Base-by-base conservation (phyloP, 2,329 filamentous ascomycete genomes). In the Rhynchosporium agropyri region DNA sequence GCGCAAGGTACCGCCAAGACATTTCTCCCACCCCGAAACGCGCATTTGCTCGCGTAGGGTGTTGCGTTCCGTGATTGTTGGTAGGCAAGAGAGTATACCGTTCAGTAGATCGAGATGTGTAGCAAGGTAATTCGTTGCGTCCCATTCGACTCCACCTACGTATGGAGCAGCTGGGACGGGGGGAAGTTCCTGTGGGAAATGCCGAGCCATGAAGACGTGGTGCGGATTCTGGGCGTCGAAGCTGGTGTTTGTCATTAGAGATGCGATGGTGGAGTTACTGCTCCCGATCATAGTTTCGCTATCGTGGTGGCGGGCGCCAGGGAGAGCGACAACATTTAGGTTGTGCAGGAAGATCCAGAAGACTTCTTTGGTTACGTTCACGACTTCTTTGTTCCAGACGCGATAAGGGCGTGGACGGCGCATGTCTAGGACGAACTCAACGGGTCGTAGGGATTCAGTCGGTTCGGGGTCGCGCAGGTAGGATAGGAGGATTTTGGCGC, bases 321-420 rank as follows among this genome's bases (percentile, higher is more conserved):
- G 84, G 40, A 90, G 76, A 28, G 91, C 83, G 43, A 98, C 84
- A 51, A 97, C 88, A 71, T 98, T 98, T 63, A 96, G 81, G 70
- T 96, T 90, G 77, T 98, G 94, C 60, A 98, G 82, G 79, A 98
- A 99, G 74, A 98, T 98, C 94, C 94, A 99, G 75, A 99, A 99
- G 33, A 98, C 94, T 76, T 99, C 94, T 76, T 97, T 97, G 48
- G 93, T 97, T 54, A 98, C 94, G 71, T 90, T 93, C 64, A 89
- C 88, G 20, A 94, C 87, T 77, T 99, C 95, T 76, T 93, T 95
- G 77, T 89, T 92, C 94, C 94, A 99, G 2, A 96, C 85, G 40
- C 92, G 89, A 76, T 97, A 99, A 0, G 94, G 94, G 0, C 94
- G 85, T 56, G 92, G 86, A 42, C 89, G 87, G 70, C 90, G 89